A percentile compares a stretch with the other conserved stretches of the same genome.
Evolutionary conservation across 2,329 filamentous ascomycete species (phyloP).

Genomic region (Berkeleyomyces rouxiae): DNA sequence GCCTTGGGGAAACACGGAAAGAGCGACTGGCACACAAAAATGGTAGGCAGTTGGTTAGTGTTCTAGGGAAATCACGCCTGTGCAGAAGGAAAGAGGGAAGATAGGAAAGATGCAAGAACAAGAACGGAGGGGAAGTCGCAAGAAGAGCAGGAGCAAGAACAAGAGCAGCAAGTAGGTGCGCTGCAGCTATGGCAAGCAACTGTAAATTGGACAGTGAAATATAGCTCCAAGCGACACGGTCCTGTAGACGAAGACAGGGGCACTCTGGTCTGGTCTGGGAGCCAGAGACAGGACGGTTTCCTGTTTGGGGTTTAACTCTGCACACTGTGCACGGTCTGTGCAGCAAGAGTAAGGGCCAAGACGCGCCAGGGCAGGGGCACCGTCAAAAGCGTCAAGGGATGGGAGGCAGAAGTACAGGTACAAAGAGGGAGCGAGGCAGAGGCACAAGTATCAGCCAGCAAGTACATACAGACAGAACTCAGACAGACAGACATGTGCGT

Average conservation of each 20-base stretch:
- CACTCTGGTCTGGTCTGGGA: neutral
- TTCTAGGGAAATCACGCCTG: constrained; percentile 9
- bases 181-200: constrained; percentile 14
- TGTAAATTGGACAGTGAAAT: constrained; percentile 2
- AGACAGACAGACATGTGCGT: no score
- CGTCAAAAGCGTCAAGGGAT: constrained; percentile 1
- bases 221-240: constrained; percentile 11
- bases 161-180: constrained; percentile 7
- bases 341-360: neutral
- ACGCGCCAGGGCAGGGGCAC: neutral
- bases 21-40: constrained; percentile 8
- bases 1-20: constrained; percentile 4
- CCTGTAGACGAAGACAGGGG: constrained; percentile 4
- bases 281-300: constrained; percentile 5
- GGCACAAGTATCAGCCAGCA: no score
- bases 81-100: constrained; percentile 13
- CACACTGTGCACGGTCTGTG: constrained; percentile 8
- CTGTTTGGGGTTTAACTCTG: constrained; percentile 3
- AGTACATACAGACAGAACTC: no score
- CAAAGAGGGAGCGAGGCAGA: neutral
- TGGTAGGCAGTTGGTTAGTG: constrained; percentile 9
- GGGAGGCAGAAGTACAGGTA: neutral
- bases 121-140: constrained; percentile 5
- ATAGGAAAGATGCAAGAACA: constrained; percentile 13
- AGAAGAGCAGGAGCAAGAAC: constrained; percentile 12